phyloP scores from a whole-genome alignment of 257 asterid species.

The Avicennia marina region DNA sequence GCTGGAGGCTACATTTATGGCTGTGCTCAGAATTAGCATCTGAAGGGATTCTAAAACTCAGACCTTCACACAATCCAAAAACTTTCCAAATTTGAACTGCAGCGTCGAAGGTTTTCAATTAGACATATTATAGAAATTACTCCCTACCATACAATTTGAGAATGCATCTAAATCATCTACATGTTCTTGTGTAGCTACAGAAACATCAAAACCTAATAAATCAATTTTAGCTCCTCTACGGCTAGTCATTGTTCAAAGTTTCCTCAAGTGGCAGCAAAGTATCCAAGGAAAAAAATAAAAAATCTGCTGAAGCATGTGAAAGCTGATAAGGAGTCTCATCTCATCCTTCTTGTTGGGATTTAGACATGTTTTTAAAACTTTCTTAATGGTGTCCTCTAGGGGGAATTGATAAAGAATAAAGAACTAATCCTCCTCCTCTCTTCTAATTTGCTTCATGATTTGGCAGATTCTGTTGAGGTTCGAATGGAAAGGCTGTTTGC shows the following conservation, averaged over 20 bases:
- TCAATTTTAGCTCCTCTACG: too few species aligned
- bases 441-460: slow-evolving; percentile 22
- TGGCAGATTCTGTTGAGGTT: slow-evolving; percentile 66
- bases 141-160: too few species aligned
- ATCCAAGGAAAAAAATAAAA: too few species aligned
- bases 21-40: not conserved
- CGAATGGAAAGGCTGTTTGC: slow-evolving; percentile 63
- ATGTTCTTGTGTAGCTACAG: not conserved
- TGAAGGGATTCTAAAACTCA: not conserved
- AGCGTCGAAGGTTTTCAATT: too few species aligned
- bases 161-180: not conserved
- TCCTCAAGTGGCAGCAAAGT: too few species aligned
- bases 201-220: not conserved
- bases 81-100: not conserved
- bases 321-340: not conserved
- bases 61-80: not conserved
- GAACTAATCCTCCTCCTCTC: too few species aligned
- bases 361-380: not conserved
- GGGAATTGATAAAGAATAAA: too few species aligned
- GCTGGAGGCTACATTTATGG: not conserved
- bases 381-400: too few species aligned
- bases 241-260: too few species aligned
- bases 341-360: not conserved
- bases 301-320: too few species aligned
- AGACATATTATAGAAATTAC: too few species aligned